Evolutionary conservation across 805 yeast species (phyloP).

Genomic region (Yamadazyma akitaensis): DNA sequence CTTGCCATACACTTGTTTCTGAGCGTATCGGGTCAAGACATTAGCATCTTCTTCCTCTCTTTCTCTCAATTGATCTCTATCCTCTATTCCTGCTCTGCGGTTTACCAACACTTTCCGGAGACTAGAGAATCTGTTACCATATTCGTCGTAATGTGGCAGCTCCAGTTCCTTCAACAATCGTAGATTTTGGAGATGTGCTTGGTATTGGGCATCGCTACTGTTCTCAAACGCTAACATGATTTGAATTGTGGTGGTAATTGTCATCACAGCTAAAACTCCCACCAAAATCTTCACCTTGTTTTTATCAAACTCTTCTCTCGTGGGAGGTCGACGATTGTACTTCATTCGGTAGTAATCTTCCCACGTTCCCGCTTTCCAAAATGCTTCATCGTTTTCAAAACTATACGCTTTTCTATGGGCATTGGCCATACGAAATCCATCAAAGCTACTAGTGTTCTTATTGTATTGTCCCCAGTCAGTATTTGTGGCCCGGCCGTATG

Average conservation of each 20-base stretch:
- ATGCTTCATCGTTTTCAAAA: constrained; percentile 37
- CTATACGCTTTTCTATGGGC: constrained; percentile 32
- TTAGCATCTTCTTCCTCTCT: constrained; percentile 25
- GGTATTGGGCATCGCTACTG: constrained; percentile 26
- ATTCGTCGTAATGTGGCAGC: constrained; percentile 19
- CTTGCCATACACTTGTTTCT: constrained; percentile 13
- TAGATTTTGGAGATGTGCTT: constrained; percentile 25
- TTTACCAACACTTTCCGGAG: constrained; percentile 31
- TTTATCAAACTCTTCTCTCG: constrained; percentile 39
- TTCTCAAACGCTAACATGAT: constrained; percentile 35
- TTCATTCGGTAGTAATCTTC: constrained; percentile 53
- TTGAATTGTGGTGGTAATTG: constrained; percentile 31
- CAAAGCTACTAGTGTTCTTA: constrained; percentile 16
- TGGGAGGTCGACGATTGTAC: constrained; percentile 35
- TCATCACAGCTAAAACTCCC: constrained; percentile 32
- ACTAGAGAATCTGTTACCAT: constrained; percentile 26
- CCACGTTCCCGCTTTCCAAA: constrained; percentile 65
- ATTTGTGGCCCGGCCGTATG: constrained; percentile 24
- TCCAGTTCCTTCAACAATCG: constrained; percentile 28
- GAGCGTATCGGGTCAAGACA: constrained; percentile 28
- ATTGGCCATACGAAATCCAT: constrained; percentile 37
- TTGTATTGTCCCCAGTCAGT: constrained; percentile 25
- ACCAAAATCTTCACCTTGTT: constrained; percentile 40
- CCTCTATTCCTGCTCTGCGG: constrained; percentile 27
- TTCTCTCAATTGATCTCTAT: constrained; percentile 15